Base-by-base conservation (phyloP, 2,329 filamentous ascomycete genomes). In the Pestalotiopsis sp. region DNA sequence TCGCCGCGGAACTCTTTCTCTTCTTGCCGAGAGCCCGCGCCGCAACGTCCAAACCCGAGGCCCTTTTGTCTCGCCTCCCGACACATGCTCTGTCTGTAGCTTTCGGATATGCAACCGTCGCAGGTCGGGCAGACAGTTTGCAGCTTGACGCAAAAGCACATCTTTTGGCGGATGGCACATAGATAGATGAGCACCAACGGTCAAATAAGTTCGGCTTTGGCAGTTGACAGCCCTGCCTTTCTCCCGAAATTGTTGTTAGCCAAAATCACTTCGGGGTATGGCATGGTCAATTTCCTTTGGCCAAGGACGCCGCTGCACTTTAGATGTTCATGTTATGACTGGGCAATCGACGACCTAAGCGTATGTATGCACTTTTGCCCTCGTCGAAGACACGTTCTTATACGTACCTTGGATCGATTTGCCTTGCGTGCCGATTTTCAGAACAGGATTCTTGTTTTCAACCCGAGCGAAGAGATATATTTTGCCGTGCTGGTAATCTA, bases 1-100 rank as follows among this genome's bases (percentile, higher is more conserved):
- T 69, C 64, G n/a, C 70, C 68, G 22, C 70, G 60, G 30, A 67
- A 71, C 64, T 71, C 70, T 38, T 71, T 67, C 48, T 73, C 68
- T 22, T 44, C 63, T 11, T 65, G 66, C 14, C 66, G 40, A 14
- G 67, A 44, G 35, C 72, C 70, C 13, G 39, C 57, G 3, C 55
- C 56, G 44, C 70, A 73, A 4, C 68, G 68, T 11, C 71, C 72
- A 57, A 73, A 69, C 17, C 60, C 39, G 3, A 14, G 17, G 13
- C 68, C 66, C 55, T 66, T 69, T 11, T 66, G 61, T 20, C 66
- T 63, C 3, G 69, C 68, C 4, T 71, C 69, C 3, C 58, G 52
- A 56, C 68, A 74, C 68, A 68, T 70, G 35, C 69, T 65, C 48
- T 68, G 64, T 44, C 64, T 68, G 17, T 62, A 70, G 20, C 39